phyloP scores from a whole-genome alignment of 768 basidiomycete species.

The Xerocomellus chrysenteron region DNA sequence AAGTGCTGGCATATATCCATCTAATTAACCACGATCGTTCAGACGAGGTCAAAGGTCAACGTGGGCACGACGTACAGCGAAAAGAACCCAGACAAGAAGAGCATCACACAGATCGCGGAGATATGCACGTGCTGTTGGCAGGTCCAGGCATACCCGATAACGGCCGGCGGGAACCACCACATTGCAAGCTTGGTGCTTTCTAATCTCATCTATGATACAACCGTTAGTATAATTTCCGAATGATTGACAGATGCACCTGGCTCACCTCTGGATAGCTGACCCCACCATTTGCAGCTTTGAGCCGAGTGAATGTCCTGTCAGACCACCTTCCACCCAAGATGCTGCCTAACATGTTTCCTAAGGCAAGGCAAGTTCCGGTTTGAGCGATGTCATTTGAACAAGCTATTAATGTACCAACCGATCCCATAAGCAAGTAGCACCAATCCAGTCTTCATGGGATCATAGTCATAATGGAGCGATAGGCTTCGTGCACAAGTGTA shows the following conservation, averaged over 20 bases:
- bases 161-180: constrained; percentile 50
- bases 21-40: constrained; percentile 26
- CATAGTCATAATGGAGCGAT: constrained; percentile 59
- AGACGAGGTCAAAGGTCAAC: not conserved
- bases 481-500: constrained; percentile 80
- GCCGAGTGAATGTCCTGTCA: constrained; percentile 45
- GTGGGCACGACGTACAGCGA: constrained; percentile 52
- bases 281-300: constrained; percentile 50
- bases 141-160: constrained; percentile 78
- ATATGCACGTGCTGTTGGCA: constrained; percentile 63
- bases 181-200: constrained; percentile 62
- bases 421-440: constrained; percentile 74
- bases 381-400: not conserved
- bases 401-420: constrained; percentile 39
- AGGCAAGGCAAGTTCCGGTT: not conserved
- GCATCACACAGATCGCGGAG: constrained; percentile 65
- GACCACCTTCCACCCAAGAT: constrained; percentile 63
- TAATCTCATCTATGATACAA: constrained; percentile 60
- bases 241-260: not conserved
- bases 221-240: not conserved
- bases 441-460: constrained; percentile 72
- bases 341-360: constrained; percentile 52
- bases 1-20: constrained; percentile 64
- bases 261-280: constrained; percentile 63
- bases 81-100: constrained; percentile 75